phyloP scores from a whole-genome alignment of 805 yeast genomes.

The Monosporozyma aerobia region DNA sequence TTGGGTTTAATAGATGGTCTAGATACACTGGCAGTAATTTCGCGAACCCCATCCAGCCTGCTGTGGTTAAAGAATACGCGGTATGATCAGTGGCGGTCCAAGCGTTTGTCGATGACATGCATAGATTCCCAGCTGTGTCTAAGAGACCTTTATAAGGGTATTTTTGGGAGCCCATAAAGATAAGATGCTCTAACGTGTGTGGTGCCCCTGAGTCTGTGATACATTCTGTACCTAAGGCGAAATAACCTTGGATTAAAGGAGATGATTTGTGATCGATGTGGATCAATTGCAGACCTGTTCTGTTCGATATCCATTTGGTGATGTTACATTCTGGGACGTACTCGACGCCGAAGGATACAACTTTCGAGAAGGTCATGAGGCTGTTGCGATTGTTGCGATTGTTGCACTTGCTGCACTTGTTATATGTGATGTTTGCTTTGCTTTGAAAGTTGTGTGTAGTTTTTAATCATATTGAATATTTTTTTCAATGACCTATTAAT shows the following conservation, averaged over 20 bases:
- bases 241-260: slow-evolving; percentile 86
- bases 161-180: slow-evolving; percentile 86
- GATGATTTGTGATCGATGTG: slow-evolving; percentile 64
- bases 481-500: no score
- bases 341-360: slow-evolving; percentile 52
- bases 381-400: not conserved
- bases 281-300: slow-evolving; percentile 78
- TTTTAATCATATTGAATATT: no score
- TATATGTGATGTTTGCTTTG: no score
- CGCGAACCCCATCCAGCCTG: slow-evolving; percentile 94
- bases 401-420: not conserved
- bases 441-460: no score
- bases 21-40: slow-evolving; percentile 77
- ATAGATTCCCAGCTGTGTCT: slow-evolving; percentile 76
- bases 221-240: slow-evolving; percentile 92
- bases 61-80: slow-evolving; percentile 81
- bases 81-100: slow-evolving; percentile 97
- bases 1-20: slow-evolving; percentile 80
- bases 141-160: slow-evolving; percentile 88
- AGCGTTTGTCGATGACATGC: slow-evolving; percentile 84
- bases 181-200: slow-evolving; percentile 88
- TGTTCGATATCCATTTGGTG: slow-evolving; percentile 65
- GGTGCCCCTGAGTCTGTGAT: slow-evolving; percentile 85
- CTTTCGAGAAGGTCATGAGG: slow-evolving; percentile 13
- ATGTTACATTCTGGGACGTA: slow-evolving; percentile 58